Base-by-base conservation (phyloP, 176 grass and related monocot genomes). In the Juncus inflexus region DNA sequence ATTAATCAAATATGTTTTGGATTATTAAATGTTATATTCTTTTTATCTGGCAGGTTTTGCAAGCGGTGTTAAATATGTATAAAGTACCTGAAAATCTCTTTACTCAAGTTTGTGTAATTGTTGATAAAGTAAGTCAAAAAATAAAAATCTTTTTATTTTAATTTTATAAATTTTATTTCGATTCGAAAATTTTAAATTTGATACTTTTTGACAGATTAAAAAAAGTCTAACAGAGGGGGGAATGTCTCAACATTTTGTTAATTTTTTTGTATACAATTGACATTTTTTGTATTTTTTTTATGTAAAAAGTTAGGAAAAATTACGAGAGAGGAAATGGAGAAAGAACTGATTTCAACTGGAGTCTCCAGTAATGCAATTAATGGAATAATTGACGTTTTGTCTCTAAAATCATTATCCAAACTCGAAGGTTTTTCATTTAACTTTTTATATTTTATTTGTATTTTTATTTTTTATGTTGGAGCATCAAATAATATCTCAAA, bases 351-450 rank as follows among this genome's bases (percentile, higher is more conserved):
- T 66, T 78, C 49, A 36, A 56, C 66, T 73, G 84, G 91, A 2
- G 62, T 96, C 40, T 78, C 84, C 76, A 76, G 58, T 61, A 57
- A 86, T 79, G 81, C 91, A 68, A 74, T 90, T 5, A 86, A 85
- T 70, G 91, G 87, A 70, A 91, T 91, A 74, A 76, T 79, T 55
- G 77, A 89, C 19, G 84, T 96, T 15, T 77, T 96, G 61, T 96
- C 92, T n/a, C 74, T 91, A 28, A 91, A 91, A 63, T 91, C 87
- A 39, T 78, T 91, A 11, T 62, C 75, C 5, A 81, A 81, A 62
- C 82, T 91, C 62, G 84, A 96, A 96, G 91, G 91, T 95, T 67
- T 43, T 66, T 62, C 53, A 68, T 56, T 67, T 51, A 5, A n/a
- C n/a, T 75, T 83, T 80, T 15, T 28, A 55, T 62, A 19, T 53